Base-by-base conservation (phyloP, 768 basidiomycete species). In the Gloeopeniophorella convolvens region DNA sequence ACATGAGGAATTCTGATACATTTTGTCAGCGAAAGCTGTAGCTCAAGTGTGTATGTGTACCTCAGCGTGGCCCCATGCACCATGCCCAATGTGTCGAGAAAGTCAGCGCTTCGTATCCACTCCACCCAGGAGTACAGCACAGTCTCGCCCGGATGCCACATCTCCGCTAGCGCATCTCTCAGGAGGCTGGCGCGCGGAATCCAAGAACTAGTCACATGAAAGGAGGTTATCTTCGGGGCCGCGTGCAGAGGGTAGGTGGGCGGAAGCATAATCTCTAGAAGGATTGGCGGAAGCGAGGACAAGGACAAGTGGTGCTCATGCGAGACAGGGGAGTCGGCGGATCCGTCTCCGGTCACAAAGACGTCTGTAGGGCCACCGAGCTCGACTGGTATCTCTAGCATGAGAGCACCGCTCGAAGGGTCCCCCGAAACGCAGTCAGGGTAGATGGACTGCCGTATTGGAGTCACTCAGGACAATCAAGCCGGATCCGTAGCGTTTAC, bases 61-160 rank as follows among this genome's bases (percentile, higher is more conserved):
- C 37, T 58, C 32, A 27, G 45, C 54, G 34, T 30, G 28, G 12
- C 37, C 48, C 24, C 15, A 27, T 37, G 40, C 7, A 65, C 62
- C 34, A 84, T 55, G 5, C 71, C 68, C 18, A 82, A 60, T 24
- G 66, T 62, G 4, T 67, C 60, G 20, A 89, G 63, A 60, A 89
- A 85, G 28, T 82, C 78, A 3, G 80, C 86, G 8, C 71, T 77
- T 20, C 80, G 77, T 42, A 89, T 73, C 65, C 72, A 82, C 63
- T 89, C 86, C 39, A 86, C 70, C 85, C 85, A 87, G 32, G 67
- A 70, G 57, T 82, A 89, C 3, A 90, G 68, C 5, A 84, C 69
- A 18, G 75, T 74, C 30, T 82, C 75, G 15, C 80, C 82, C 6
- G 70, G 62, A 44, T 73, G 70, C 84, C 85, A 89, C 72, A 76